These are phyloP conservation scores for Puccinia novopanici DNA, from an alignment of 1,284 basidiomycete species.

Conservation along the genomic window DNA sequence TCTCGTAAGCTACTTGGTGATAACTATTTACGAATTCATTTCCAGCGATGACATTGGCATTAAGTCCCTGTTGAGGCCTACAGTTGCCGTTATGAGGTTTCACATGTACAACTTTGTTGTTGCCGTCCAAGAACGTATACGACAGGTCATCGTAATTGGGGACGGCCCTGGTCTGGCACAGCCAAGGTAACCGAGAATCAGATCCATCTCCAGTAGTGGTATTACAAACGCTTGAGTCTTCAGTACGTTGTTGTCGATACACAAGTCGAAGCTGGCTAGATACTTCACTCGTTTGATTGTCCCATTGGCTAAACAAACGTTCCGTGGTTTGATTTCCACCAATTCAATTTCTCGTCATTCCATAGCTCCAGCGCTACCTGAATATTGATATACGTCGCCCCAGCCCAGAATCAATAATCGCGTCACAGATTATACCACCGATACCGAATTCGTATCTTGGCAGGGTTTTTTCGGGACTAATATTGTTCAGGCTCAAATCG, in stretches of 20 bases:
- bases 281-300: not conserved
- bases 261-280: not conserved
- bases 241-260: not conserved
- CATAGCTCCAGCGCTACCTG: not conserved
- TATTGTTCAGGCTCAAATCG: not conserved
- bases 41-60: too few species aligned
- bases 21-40: too few species aligned
- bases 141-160: too few species aligned
- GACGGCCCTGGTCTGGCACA: too few species aligned
- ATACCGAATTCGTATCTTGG: not conserved
- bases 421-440: not conserved
- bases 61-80: too few species aligned
- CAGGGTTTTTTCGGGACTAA: not conserved
- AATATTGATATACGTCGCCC: not conserved
- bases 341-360: not conserved
- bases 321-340: not conserved
- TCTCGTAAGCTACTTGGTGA: too few species aligned
- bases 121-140: too few species aligned
- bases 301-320: not conserved
- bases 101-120: too few species aligned
- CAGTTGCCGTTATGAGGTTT: too few species aligned
- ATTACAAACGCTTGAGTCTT: not conserved
- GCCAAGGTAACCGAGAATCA: too few species aligned
- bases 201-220: not conserved
- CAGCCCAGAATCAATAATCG: conserved; percentile 12